Evolutionary conservation across 805 yeast genomes (phyloP).

Genomic region (Teunomyces atbi): DNA sequence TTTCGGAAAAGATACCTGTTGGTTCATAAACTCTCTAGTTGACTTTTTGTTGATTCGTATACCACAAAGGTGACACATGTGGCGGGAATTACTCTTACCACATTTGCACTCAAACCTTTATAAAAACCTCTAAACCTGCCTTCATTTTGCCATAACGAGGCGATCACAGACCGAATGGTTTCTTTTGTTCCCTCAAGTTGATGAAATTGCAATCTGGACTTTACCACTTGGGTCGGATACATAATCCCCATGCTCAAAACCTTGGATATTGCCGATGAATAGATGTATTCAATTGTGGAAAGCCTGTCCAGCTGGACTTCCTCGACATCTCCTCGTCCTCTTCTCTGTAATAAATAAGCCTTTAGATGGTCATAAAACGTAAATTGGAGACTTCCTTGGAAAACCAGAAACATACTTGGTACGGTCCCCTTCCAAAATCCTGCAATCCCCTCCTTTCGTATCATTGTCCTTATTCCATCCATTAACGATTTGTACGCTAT

Average conservation of each 20-base stretch:
- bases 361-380: slow-evolving; percentile 82
- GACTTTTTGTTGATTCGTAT: slow-evolving; percentile 58
- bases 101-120: slow-evolving; percentile 76
- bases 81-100: slow-evolving; percentile 85
- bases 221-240: slow-evolving; percentile 83
- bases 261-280: slow-evolving; percentile 68
- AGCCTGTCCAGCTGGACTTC: slow-evolving; percentile 21
- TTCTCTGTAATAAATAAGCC: slow-evolving; percentile 16
- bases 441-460: slow-evolving; percentile 52
- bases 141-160: slow-evolving; percentile 43
- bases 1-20: not conserved
- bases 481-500: slow-evolving; percentile 57
- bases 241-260: slow-evolving; percentile 61
- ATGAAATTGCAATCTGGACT: slow-evolving; percentile 66
- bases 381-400: slow-evolving; percentile 88
- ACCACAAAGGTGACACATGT: slow-evolving; percentile 87
- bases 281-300: slow-evolving; percentile 56
- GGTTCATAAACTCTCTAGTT: not conserved
- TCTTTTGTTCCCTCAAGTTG: slow-evolving; percentile 9
- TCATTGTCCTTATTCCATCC: slow-evolving; percentile 54
- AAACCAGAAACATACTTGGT: slow-evolving; percentile 77
- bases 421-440: slow-evolving; percentile 73
- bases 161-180: slow-evolving; percentile 29
- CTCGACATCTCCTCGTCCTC: not conserved
- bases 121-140: slow-evolving; percentile 69